Base-by-base conservation (phyloP, 2,329 filamentous ascomycete genomes). In the Curvularia sp. region DNA sequence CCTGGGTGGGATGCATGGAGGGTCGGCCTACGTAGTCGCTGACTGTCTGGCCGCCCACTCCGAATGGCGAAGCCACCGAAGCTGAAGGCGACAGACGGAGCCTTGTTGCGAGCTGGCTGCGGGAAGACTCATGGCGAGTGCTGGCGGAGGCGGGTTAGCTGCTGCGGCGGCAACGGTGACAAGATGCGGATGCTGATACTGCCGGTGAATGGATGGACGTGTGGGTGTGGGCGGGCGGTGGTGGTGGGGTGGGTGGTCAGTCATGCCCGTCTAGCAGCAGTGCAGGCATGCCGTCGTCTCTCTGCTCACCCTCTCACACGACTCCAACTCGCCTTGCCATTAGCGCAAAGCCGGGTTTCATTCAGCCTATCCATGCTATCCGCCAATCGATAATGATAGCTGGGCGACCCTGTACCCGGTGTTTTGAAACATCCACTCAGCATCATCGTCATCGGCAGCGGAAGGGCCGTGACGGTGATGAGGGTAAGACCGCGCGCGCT, bases 371-470 rank as follows among this genome's bases (percentile, higher is more conserved):
- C 18, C 73, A 53, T 49, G 68, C 46, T 58, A 58, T 58, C 56
- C 67, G 67, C 74, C 74, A 76, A 76, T 76, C 74, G 74, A 76
- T 76, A 55, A 66, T 71, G 74, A 74, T 76, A 76, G 50, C 70
- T 73, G 65, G 59, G 69, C 43, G 65, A 63, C 68, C 70, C 70
- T 71, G 71, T 22, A 60, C 61, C 61, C 62, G 66, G 63, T 66
- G 73, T 76, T 76, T 74, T 66, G 66, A 76, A 75, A 75, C 72
- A 63, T 63, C 49, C 72, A 72, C 58, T 62, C 67, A 72, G 60
- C 58, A 57, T 57, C 57, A 42, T 64, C 53, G 61, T 57, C 55
- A 30, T 66, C 54, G 49, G 64, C 54, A 6, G 50, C 51, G 54
- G 68, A 18, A 43, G 68, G 63, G 66, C 65, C 60, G 63, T 67